Evolutionary conservation across 345 rosid genomes (phyloP).

Genomic region (Laguncularia racemosa): DNA sequence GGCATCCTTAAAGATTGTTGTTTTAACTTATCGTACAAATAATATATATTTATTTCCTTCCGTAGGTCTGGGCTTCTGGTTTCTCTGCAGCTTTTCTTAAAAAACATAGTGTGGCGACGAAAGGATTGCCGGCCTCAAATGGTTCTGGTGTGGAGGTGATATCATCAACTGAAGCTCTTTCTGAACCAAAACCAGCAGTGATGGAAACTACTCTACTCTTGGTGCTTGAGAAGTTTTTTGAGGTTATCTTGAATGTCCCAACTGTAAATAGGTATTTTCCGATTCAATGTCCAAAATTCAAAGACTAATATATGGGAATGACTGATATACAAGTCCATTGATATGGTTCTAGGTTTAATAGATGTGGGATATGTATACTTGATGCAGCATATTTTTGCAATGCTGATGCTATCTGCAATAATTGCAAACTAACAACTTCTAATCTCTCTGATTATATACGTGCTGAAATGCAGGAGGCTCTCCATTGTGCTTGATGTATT

Average conservation of each 20-base stretch:
- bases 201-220: constrained; percentile 78
- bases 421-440: no score
- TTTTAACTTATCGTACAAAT: no score
- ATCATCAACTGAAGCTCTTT: constrained; percentile 19
- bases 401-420: no score
- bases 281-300: not conserved
- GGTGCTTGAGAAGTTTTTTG: constrained; percentile 74
- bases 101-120: constrained; percentile 78
- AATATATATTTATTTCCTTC: constrained; percentile 8
- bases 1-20: no score
- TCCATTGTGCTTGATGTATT: constrained; percentile 51
- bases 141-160: constrained; percentile 21
- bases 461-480: constrained; percentile 56
- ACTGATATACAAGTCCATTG: no score
- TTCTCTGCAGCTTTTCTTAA: constrained; percentile 95
- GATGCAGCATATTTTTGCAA: no score
- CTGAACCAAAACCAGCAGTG: constrained; percentile 56
- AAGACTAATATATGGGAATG: no score
- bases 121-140: constrained; percentile 28
- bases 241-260: constrained; percentile 73
- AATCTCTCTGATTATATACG: not conserved
- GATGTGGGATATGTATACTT: no score
- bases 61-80: constrained; percentile 96
- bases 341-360: no score
- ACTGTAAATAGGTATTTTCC: constrained; percentile 58